These are phyloP conservation scores for Sporothrix pseudoabietina DNA, from an alignment of 2,329 filamentous ascomycete species.

Conservation along the genomic window DNA sequence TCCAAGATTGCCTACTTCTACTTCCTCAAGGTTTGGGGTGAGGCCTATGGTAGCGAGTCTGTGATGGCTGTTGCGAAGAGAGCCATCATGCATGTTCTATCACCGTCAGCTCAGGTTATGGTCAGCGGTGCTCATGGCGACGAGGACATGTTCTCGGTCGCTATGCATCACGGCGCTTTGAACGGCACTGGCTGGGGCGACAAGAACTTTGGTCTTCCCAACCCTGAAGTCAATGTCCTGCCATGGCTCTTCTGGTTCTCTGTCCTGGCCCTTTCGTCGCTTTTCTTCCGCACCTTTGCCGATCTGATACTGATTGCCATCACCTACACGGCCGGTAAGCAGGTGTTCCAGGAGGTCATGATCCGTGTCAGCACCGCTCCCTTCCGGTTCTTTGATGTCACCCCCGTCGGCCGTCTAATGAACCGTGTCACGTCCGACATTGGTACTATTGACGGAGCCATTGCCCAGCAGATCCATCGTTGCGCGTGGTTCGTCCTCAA, in stretches of 20 bases:
- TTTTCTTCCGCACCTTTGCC: constrained; percentile 61
- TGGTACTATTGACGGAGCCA: constrained; percentile 84
- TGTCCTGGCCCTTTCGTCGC: constrained; percentile 62
- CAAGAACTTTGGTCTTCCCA: constrained; percentile 56
- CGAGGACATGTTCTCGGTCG: constrained; percentile 23
- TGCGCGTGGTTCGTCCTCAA: constrained; percentile 71
- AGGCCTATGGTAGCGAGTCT: constrained; percentile 60
- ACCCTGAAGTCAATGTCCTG: constrained; percentile 65
- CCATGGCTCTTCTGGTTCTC: constrained; percentile 77
- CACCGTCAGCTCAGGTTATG: constrained; percentile 20
- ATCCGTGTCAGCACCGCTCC: constrained; percentile 73
- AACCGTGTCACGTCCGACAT: constrained; percentile 91
- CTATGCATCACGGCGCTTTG: neutral
- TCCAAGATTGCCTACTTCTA: constrained; percentile 69
- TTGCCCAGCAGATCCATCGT: constrained; percentile 70
- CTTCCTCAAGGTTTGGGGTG: constrained; percentile 86
- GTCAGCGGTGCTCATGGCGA: constrained; percentile 1
- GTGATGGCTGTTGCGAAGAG: constrained; percentile 28
- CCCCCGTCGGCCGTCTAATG: constrained; percentile 86
- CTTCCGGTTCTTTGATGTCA: constrained; percentile 89
- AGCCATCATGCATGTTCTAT: constrained; percentile 25
- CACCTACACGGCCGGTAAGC: constrained; percentile 74
- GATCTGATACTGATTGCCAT: constrained; percentile 74
- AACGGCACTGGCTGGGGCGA: constrained; percentile 35
- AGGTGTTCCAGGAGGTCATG: constrained; percentile 74